Conservation (phyloP, 1,284 basidiomycete genomes). For the Coniophora puteana region DNA sequence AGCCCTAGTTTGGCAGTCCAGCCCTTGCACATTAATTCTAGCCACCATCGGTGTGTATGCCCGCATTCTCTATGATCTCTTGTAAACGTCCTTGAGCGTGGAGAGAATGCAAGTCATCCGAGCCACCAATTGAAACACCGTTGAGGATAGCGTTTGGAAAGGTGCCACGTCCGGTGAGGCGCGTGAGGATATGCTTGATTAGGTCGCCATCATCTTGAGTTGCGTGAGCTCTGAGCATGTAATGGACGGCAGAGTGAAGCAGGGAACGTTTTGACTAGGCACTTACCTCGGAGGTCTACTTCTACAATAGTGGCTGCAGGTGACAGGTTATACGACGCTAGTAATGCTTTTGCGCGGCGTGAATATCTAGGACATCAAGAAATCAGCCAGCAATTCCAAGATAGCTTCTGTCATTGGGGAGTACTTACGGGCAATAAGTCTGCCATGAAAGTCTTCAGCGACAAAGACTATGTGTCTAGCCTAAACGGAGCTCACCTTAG, state of each 20-base stretch:
- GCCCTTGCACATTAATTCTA: no score
- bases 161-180: slow-evolving; percentile 63
- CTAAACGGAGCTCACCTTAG: slow-evolving; percentile 56
- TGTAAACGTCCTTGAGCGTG: no score
- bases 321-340: slow-evolving; percentile 59
- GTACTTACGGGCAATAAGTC: slow-evolving; percentile 68
- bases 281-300: slow-evolving; percentile 65
- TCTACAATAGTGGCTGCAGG: slow-evolving; percentile 73
- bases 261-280: no score
- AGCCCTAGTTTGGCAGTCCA: no score
- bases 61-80: no score
- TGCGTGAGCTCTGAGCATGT: neutral
- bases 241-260: slow-evolving; percentile 3
- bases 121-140: slow-evolving; percentile 70
- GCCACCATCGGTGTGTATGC: no score
- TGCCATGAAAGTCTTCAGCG: slow-evolving; percentile 20
- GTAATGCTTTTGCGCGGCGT: slow-evolving; percentile 61
- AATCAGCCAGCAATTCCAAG: neutral
- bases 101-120: slow-evolving; percentile 70
- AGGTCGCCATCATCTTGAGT: slow-evolving; percentile 54
- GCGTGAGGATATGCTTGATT: slow-evolving; percentile 62
- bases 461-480: neutral
- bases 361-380: slow-evolving; percentile 49
- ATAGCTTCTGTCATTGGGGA: slow-evolving; percentile 10
- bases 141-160: slow-evolving; percentile 74